Evolutionary conservation across 768 basidiomycete species (phyloP), one percentile per base, ranked within the genome.

Genomic region (Pleurotus eryngii): DNA sequence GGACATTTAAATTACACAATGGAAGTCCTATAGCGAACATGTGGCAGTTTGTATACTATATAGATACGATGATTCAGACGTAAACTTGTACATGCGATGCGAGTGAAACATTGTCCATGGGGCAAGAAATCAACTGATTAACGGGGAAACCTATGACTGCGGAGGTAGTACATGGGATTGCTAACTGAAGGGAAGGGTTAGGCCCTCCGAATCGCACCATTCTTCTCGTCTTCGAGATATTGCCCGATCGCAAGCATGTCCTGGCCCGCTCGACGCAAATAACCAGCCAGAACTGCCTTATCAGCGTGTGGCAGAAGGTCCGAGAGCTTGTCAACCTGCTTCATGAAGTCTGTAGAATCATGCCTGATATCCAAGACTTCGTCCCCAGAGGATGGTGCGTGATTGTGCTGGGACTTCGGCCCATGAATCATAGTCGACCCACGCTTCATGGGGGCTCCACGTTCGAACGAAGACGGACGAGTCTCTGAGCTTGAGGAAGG

Each of bases 231-330:
- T 61, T 91, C 90, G 9, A 93, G 74, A 68, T 90, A 93, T 66
- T 90, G 87, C 14, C 89, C 89, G 63, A 93, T 90, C n/a, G 91
- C 91, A 43, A 90, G 73, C 43, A 92, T 87, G 69, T 91, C 90
- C 65, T 89, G 83, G 18, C 91, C 91, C 8, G 89, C 76, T 8
- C 87, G 79, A 26, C 82, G 81, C 58, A 93, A 70, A 68, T 93
- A 93, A 12, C 83, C 81, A 39, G 85, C 85, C 6, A 93, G 78
- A 1, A 90, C 72, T 18, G 69, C 73, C 46, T 82, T 79, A 61
- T 92, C 84, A 35, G 87, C 91, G 61, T 87, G 83, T 14, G 91
- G 91, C 30, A 92, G 72, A 40, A 92, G 72, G 59, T 84, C 83
- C 1, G 77, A 76, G 47, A 93, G 81, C 65, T 83, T 86, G 63